These are phyloP conservation scores for Aspergillus leporis DNA, from an alignment of 495 filamentous ascomycete genomes.

Conservation along the genomic window DNA sequence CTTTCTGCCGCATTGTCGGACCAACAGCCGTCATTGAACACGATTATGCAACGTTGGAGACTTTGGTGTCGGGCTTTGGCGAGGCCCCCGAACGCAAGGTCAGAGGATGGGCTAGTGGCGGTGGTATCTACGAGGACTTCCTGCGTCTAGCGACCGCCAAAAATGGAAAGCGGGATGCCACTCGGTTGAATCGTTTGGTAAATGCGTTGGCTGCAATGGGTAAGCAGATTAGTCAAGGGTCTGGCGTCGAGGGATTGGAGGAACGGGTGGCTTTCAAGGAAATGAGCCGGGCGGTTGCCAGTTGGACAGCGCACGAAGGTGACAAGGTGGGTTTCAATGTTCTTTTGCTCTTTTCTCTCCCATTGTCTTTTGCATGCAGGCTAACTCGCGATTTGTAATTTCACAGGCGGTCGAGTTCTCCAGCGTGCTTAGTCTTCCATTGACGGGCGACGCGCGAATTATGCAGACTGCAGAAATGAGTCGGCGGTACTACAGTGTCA, in stretches of 20 bases:
- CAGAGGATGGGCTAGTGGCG: constrained; percentile 70
- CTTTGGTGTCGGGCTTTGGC: constrained; percentile 66
- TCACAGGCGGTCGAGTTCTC: constrained; percentile 39
- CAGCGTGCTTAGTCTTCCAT: constrained; percentile 63
- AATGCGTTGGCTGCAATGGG: constrained; percentile 64
- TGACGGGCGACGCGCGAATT: constrained; percentile 70
- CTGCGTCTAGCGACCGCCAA: constrained; percentile 55
- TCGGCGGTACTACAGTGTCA: constrained; percentile 61
- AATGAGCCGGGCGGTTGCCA: constrained; percentile 60
- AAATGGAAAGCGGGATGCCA: constrained; percentile 36
- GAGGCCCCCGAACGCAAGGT: constrained; percentile 50
- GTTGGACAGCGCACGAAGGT: constrained; percentile 59
- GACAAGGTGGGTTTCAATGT: constrained; percentile 52
- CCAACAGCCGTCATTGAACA: constrained; percentile 76
- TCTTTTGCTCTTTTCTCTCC: background rate
- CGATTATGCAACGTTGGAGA: constrained; percentile 64
- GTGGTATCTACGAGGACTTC: constrained; percentile 81
- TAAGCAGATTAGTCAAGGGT: constrained; percentile 50
- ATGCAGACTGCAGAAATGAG: constrained; percentile 69
- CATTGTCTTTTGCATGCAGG: background rate
- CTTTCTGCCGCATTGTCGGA: constrained; percentile 74
- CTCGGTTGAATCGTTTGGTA: constrained; percentile 58
- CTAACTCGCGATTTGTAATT: constrained; percentile 18
- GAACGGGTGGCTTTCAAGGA: constrained; percentile 77
- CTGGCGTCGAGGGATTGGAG: constrained; percentile 64